Evolutionary conservation across 192 early-diverging fungal genomes (phyloP), one percentile per base, ranked within the genome.

Genomic region (Mortierella claussenii): DNA sequence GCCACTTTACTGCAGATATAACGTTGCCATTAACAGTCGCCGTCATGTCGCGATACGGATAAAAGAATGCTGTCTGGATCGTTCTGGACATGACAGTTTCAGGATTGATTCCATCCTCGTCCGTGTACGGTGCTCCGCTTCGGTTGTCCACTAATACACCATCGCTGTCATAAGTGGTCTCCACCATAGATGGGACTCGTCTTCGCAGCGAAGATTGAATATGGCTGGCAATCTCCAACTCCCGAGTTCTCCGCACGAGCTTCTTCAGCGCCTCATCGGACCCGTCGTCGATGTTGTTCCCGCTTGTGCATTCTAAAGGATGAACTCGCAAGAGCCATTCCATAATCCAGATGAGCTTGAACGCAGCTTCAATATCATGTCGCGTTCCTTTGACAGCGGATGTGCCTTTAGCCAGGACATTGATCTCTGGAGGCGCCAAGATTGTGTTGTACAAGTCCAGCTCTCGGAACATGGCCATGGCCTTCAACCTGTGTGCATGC

Each of bases 41-140:
- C 0, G 62, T 60, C 28, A 85, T 61, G 10, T 65, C 58, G 30
- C 68, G 66, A 56, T 76, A 89, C 5, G 90, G 90, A 23, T 84
- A 84, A 31, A 89, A 7, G 49, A 82, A 87, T 0, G 85, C 70
- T 1, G 87, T 80, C 3, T 90, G 79, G 17, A 86, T 68, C 15
- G 55, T 11, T 30, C 50, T n/a, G n/a, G n/a, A n/a, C n/a, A n/a
- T n/a, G n/a, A n/a, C n/a, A n/a, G n/a, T 32, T 18, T 63, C 54
- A 8, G 60, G 60, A 27, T 33, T 31, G 1, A 33, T 45, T 3
- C 67, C 73, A 13, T 54, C 56, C 27, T 59, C 30, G 76, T 63
- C 18, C 18, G 37, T 40, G 8, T 40, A 7, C 37, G 7, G 37
- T 40, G 8, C 37, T 40, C 37, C 37, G 8, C 37, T 40, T 7